These are phyloP conservation scores for Davidsoniella neocaledoniae DNA, from an alignment of 2,329 filamentous ascomycete genomes.

Conservation along the genomic window DNA sequence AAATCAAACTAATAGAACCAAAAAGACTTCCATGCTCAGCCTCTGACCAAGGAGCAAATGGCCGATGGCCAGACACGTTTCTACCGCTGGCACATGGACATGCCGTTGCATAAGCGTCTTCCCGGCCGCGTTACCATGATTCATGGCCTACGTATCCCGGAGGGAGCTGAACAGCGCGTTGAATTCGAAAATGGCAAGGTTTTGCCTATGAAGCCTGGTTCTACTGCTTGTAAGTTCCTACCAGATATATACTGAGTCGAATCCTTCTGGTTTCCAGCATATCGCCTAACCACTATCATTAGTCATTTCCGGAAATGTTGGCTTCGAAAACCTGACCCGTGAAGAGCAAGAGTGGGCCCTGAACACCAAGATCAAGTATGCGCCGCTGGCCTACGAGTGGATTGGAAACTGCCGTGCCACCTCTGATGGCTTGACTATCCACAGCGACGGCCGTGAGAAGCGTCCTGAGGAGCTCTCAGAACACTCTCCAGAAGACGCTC, in stretches of 20 bases:
- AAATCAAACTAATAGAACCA: conserved; percentile 4
- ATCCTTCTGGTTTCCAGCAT: too few relatives aligned
- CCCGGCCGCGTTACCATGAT: conserved; percentile 12
- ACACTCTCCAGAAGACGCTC: conserved; percentile 10
- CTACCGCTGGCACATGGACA: conserved; percentile 12
- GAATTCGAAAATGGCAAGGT: conserved; percentile 8
- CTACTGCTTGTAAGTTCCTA: conserved; percentile 5
- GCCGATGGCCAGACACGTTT: conserved; percentile 11
- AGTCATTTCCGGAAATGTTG: conserved; percentile 10
- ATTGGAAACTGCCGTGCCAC: conserved; percentile 11
- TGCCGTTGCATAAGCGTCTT: conserved; percentile 10
- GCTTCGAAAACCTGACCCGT: conserved; percentile 9
- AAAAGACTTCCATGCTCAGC: conserved; percentile 10
- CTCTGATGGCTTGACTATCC: conserved; percentile 8
- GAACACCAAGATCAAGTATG: conserved; percentile 10
- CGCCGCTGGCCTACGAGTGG: conserved; percentile 10
- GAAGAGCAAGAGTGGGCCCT: conserved; percentile 12
- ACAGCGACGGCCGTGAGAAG: conserved; percentile 4
- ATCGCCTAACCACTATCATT: not conserved
- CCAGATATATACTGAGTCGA: not conserved
- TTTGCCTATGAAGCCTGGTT: conserved; percentile 4
- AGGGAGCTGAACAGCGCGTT: conserved; percentile 5
- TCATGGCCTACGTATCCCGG: conserved; percentile 10
- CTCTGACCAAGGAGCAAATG: conserved; percentile 9
- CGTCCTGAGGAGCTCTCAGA: conserved; percentile 4